Base-by-base conservation (phyloP, 352 stramenopile species). In the Phytophthora cactorum region DNA sequence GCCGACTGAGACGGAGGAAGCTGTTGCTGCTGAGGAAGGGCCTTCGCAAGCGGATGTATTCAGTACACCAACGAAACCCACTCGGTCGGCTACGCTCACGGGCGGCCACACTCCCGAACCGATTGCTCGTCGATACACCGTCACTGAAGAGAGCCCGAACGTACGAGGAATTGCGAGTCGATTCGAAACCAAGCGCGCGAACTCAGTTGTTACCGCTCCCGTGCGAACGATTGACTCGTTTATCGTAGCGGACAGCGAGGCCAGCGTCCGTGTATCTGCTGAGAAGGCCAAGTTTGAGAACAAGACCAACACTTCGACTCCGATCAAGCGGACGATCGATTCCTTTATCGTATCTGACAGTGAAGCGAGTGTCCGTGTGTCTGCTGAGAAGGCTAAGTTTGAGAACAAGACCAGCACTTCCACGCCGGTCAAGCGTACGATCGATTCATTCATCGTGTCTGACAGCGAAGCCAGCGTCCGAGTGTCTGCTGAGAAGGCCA, bases 101-200 rank as follows among this genome's bases (percentile, higher is more conserved):
- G 5, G 12, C 36, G 8, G 3, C 5, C 9, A 47, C 22, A 62
- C 60, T 1, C 41, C 62, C 4, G 56, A 74, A 25, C 17, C 46
- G 1, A 34, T 58, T 32, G 4, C 27, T 66, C 70, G 70, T 44
- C 66, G 63, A n/a, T 49, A 63, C 27, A 75, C 63, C 25, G 32
- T 44, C 12, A 56, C 49, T 27, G 52, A 72, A 41, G 34, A 77
- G 3, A 70, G 29, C 5, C 59, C 70, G 22, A 68, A 57, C 15
- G 74, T 91, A 22, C 75, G 72, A 46, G 77, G 77, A 28, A 84
- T 91, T 47, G 79, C 79, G 10, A 77, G 77, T 46, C 79, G 81
- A 14, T 92, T 92, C 55, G 84, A 92, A 70, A 79, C 63, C 4
- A 88, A 90, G 63, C 77, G 82, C 39, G 61, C 79, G 47, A 70